A percentile compares a stretch with the other conserved stretches of the same genome.
Evolutionary conservation across 371 early-diverging fungal genomes (phyloP).

Genomic region (Mucor lusitanicus): DNA sequence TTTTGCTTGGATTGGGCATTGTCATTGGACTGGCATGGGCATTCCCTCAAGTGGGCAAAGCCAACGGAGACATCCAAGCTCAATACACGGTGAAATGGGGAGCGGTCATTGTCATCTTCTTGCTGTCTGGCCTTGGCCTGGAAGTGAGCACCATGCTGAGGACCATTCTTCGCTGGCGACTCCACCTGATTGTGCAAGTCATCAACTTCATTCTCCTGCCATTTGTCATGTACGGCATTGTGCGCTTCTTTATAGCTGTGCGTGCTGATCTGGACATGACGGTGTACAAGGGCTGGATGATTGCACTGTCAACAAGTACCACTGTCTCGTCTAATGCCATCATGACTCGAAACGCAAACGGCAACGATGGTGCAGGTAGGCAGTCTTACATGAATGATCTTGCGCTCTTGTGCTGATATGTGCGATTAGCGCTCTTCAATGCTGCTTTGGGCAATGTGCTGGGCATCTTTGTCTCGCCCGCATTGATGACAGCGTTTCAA

Average conservation of each 20-base stretch:
- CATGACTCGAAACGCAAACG: constrained; percentile 74
- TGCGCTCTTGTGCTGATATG: background rate
- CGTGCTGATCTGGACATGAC: constrained; percentile 51
- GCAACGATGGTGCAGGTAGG: constrained; percentile 65
- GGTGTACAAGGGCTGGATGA: constrained; percentile 67
- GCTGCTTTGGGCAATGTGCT: constrained; percentile 73
- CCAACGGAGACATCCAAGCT: constrained; percentile 60
- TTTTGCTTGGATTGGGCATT: constrained; percentile 60
- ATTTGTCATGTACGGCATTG: constrained; percentile 60
- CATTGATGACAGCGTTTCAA: constrained; percentile 57
- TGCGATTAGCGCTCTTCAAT: constrained; percentile 59
- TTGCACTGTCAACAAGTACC: constrained; percentile 71
- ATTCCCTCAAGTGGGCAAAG: constrained; percentile 65
- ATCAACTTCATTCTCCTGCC: constrained; percentile 67
- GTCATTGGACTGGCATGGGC: constrained; percentile 70
- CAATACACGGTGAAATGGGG: constrained; percentile 73
- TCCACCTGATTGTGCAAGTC: constrained; percentile 68
- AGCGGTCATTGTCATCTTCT: constrained; percentile 68
- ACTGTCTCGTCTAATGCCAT: constrained; percentile 81
- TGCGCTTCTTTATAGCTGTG: constrained; percentile 48
- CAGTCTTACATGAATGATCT: background rate
- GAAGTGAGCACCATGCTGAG: constrained; percentile 62
- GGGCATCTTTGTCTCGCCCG: constrained; percentile 70
- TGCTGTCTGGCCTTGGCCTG: constrained; percentile 69
- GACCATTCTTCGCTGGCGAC: constrained; percentile 59